Conservation (phyloP, 2,329 filamentous ascomycete species). For the Arthrobotrys iridis region DNA sequence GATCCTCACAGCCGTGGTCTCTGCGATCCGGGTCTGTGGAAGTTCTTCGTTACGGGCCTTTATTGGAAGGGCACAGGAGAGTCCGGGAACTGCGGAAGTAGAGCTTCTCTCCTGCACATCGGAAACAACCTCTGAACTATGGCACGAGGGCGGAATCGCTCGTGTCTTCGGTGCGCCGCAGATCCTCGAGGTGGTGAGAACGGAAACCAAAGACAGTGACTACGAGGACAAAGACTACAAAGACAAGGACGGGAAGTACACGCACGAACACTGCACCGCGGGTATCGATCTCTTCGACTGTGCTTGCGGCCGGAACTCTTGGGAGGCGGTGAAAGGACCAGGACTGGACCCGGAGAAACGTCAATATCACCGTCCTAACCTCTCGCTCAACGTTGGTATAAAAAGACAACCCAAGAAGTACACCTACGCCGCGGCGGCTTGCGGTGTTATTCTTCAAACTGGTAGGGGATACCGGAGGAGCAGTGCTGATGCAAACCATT, state of each 20-base stretch:
- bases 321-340: background rate
- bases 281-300: background rate
- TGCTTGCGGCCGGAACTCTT: background rate
- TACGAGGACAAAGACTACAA: background rate
- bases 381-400: slow-evolving; percentile 51
- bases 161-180: slow-evolving; percentile 6
- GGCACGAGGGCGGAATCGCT: slow-evolving; percentile 6
- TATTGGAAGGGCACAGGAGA: slow-evolving; percentile 59
- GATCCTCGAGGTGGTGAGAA: background rate
- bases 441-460: slow-evolving; percentile 43
- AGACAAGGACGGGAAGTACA: background rate
- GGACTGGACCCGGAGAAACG: background rate
- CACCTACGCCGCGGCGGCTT: slow-evolving; percentile 8
- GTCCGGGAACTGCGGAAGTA: background rate
- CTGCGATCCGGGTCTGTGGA: slow-evolving; percentile 59
- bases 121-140: slow-evolving; percentile 1
- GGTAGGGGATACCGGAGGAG: slow-evolving; percentile 4
- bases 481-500: background rate
- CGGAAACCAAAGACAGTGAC: background rate
- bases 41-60: slow-evolving; percentile 59
- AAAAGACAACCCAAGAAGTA: background rate
- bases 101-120: slow-evolving; percentile 17
- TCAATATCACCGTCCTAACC: slow-evolving; percentile 27
- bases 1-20: slow-evolving; percentile 62
- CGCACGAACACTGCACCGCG: background rate